Percentiles rank a stretch among this genome's conserved stretches.
Conservation (phyloP, 2,329 filamentous ascomycete species). For the Parascedosporium putredinis region DNA sequence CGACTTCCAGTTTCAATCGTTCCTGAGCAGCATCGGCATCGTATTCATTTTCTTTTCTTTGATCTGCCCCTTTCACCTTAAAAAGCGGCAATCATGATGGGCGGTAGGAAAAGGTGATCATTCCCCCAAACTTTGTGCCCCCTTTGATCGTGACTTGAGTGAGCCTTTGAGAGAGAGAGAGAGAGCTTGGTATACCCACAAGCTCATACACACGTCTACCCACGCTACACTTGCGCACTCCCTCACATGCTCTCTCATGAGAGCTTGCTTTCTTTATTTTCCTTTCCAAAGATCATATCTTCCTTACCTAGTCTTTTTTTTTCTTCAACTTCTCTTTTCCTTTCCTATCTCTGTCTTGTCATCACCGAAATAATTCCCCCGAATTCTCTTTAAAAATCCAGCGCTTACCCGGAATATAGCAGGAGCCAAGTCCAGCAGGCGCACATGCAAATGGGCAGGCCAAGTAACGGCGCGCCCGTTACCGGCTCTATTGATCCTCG, state of each 20-base stretch:
- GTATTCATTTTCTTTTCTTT: background rate
- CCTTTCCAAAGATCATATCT: too few relatives aligned
- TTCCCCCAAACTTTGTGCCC: too few relatives aligned
- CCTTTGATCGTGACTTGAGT: too few relatives aligned
- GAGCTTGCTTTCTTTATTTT: too few relatives aligned
- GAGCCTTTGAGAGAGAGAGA: too few relatives aligned
- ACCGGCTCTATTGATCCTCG: conserved; percentile 1
- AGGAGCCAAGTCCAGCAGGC: background rate
- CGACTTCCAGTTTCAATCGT: conserved; percentile 1
- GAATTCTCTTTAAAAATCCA: too few relatives aligned
- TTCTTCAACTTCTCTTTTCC: background rate
- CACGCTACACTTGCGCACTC: too few relatives aligned
- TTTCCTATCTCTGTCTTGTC: background rate
- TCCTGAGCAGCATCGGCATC: too few relatives aligned
- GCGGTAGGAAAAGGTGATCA: conserved; percentile 2
- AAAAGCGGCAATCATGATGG: background rate
- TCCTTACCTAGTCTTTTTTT: conserved; percentile 1
- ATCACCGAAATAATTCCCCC: background rate
- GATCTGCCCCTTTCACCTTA: background rate
- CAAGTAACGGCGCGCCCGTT: background rate
- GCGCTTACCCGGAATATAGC: background rate
- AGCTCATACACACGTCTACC: too few relatives aligned
- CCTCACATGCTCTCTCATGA: too few relatives aligned
- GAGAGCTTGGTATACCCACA: background rate
- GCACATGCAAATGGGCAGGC: background rate